Evolutionary conservation across 1,139 yeast species (phyloP).

Genomic region (Blastobotrys capitulatus): DNA sequence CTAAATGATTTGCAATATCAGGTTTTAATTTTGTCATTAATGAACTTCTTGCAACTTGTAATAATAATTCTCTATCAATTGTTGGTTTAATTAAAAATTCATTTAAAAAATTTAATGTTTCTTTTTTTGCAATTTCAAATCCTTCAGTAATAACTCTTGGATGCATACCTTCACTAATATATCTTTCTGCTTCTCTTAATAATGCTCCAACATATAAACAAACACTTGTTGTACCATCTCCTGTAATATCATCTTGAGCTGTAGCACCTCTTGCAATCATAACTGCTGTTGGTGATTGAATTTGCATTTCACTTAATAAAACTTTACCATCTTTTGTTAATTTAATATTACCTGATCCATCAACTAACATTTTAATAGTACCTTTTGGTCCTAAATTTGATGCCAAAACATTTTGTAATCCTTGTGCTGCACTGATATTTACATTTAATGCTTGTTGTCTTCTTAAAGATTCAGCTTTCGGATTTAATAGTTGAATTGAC

Average conservation of each 20-base stretch:
- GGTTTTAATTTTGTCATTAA: conserved; percentile 77
- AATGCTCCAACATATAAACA: conserved; percentile 92
- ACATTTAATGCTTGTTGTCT: conserved; percentile 94
- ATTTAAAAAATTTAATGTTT: conserved; percentile 64
- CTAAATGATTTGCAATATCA: conserved; percentile 70
- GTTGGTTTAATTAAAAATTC: conserved; percentile 40
- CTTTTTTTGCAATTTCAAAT: conserved; percentile 81
- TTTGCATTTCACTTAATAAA: conserved; percentile 91
- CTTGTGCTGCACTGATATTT: conserved; percentile 94
- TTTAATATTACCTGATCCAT: conserved; percentile 93
- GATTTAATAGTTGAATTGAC: conserved; percentile 86
- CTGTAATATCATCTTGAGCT: conserved; percentile 98
- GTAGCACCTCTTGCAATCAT: conserved; percentile 98
- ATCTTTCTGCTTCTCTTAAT: conserved; percentile 90
- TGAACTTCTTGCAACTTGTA: conserved; percentile 90
- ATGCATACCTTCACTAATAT: conserved; percentile 88
- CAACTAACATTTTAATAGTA: conserved; percentile 90
- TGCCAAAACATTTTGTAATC: conserved; percentile 85
- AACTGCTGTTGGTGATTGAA: conserved; percentile 98
- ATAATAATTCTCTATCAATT: conserved; percentile 76
- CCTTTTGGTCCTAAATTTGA: conserved; percentile 97
- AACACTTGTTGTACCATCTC: conserved; percentile 99
- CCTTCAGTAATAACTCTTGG: conserved; percentile 95
- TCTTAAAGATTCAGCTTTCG: conserved; percentile 93
- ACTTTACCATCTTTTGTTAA: conserved; percentile 98